Percentiles rank a stretch among this genome's conserved stretches.
These are phyloP conservation scores for Paecilomyces dactylethromorphus DNA, from an alignment of 2,329 filamentous ascomycete genomes.

Conservation along the genomic window DNA sequence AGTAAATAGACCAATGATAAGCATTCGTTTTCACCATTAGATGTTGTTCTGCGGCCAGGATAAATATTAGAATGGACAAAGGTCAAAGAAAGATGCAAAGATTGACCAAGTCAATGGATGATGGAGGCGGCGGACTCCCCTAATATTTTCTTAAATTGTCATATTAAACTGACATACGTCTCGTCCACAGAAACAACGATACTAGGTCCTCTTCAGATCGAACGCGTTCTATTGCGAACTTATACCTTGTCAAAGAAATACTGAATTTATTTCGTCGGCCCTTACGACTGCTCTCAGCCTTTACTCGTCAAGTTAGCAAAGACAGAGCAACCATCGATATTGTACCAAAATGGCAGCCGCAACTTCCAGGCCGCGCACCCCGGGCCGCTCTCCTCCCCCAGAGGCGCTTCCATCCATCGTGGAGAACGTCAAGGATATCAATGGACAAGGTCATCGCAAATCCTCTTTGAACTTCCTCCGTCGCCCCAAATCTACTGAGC, in stretches of 20 bases:
- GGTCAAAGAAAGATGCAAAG: neutral
- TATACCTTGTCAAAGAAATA: constrained; percentile 13
- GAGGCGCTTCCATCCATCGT: constrained; percentile 28
- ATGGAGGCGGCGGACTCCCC: neutral
- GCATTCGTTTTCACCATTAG: neutral
- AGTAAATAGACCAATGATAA: neutral
- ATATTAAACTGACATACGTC: neutral
- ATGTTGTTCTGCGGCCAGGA: neutral
- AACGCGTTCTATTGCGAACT: neutral
- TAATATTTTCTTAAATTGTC: neutral
- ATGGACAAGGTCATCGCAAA: constrained; percentile 30
- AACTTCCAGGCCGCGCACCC: constrained; percentile 30
- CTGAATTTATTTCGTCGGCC: too few relatives aligned
- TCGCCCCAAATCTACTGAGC: constrained; percentile 61
- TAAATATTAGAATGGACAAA: neutral
- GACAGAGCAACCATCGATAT: constrained; percentile 11
- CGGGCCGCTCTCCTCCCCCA: constrained; percentile 23
- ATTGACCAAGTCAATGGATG: neutral
- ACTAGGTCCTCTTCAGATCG: neutral
- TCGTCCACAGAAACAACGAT: neutral
- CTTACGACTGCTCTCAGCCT: neutral
- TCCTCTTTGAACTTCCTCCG: constrained; percentile 55
- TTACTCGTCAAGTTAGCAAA: constrained; percentile 4
- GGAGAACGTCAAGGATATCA: constrained; percentile 24
- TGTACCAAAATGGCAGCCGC: constrained; percentile 24